Conservation (phyloP, 192 early-diverging fungal genomes). For the Entomortierella parvispora region DNA sequence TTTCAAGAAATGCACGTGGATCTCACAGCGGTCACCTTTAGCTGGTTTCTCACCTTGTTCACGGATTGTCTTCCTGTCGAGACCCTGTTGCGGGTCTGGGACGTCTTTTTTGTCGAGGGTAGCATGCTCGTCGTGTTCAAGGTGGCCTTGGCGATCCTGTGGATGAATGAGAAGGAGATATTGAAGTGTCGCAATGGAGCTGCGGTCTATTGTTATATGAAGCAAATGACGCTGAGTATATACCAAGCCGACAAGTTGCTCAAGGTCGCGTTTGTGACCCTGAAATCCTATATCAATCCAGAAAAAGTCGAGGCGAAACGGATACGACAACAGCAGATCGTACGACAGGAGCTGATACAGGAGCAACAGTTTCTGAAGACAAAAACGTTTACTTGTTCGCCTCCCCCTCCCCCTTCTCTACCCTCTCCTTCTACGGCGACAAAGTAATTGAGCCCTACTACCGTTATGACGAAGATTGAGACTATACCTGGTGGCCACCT, state of each 20-base stretch:
- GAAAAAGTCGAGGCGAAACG: slow-evolving; percentile 50
- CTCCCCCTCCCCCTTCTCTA: too few species aligned
- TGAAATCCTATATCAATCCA: slow-evolving; percentile 41
- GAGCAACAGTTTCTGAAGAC: slow-evolving; percentile 34
- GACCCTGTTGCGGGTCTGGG: slow-evolving; percentile 63
- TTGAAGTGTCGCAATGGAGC: slow-evolving; percentile 56
- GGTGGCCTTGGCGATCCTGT: slow-evolving; percentile 58
- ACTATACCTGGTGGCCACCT: too few species aligned
- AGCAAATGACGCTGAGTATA: slow-evolving; percentile 54
- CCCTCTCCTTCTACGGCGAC: too few species aligned
- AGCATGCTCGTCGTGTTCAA: slow-evolving; percentile 62
- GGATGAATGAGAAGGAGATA: slow-evolving; percentile 55
- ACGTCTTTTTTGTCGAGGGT: slow-evolving; percentile 63
- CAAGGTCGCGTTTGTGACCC: slow-evolving; percentile 50
- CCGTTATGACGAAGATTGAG: too few species aligned
- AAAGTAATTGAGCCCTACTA: too few species aligned
- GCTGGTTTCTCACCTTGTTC: slow-evolving; percentile 67
- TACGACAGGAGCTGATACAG: slow-evolving; percentile 40
- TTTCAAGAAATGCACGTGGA: slow-evolving; percentile 56
- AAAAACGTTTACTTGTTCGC: slow-evolving; percentile 26
- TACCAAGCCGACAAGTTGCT: slow-evolving; percentile 53
- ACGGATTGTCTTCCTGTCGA: slow-evolving; percentile 59
- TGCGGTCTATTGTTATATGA: slow-evolving; percentile 59
- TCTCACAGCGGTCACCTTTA: slow-evolving; percentile 62
- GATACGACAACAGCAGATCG: slow-evolving; percentile 17